Evolutionary conservation across 306 rosid species (phyloP).

Genomic region (Prunus mira): DNA sequence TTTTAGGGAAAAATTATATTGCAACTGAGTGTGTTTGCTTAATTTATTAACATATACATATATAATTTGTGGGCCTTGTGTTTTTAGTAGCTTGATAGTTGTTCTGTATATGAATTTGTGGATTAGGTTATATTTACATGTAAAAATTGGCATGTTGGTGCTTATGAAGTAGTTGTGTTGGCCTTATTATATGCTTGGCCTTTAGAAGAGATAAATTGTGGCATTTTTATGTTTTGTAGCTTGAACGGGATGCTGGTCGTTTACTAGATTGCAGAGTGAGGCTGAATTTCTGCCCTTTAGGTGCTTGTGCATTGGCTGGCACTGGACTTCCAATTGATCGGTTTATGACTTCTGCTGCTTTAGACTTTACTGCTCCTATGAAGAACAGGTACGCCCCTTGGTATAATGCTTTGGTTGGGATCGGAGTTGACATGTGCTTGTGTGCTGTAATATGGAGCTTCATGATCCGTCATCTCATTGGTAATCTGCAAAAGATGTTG

Average conservation of each 20-base stretch:
- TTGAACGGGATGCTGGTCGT: conserved; percentile 90
- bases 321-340: conserved; percentile 98
- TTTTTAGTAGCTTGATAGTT: not conserved
- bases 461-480: not conserved
- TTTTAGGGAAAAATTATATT: not conserved
- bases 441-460: not conserved
- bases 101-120: not conserved
- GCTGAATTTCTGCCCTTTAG: conserved; percentile 82
- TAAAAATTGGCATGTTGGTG: not conserved
- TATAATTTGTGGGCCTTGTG: not conserved
- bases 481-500: not conserved
- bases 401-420: not conserved
- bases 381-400: conserved; percentile 69
- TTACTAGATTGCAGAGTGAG: conserved; percentile 82
- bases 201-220: conserved; percentile 16
- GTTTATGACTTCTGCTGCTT: conserved; percentile 84
- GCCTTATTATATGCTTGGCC: not conserved
- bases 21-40: not conserved
- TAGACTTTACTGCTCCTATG: conserved; percentile 86
- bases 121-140: not conserved
- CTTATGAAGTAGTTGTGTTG: not conserved
- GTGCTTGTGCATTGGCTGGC: conserved; percentile 99
- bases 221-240: conserved; percentile 47
- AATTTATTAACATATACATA: not conserved
- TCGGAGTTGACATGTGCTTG: not conserved